Evolutionary conservation across 2,329 filamentous ascomycete genomes (phyloP).

Genomic region (Ramularia endophylla): DNA sequence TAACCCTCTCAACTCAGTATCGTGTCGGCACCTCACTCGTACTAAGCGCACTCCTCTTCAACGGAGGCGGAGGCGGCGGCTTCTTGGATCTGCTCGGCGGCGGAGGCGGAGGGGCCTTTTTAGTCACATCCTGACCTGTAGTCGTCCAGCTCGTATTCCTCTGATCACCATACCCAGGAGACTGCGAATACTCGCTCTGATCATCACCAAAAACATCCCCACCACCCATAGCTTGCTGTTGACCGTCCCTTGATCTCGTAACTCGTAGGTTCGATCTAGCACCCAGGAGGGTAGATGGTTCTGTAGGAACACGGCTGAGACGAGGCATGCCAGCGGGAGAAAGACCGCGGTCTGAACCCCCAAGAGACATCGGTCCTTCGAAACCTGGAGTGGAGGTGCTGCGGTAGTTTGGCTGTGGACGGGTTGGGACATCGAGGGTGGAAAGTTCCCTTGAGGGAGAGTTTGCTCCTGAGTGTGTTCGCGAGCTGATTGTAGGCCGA

Average conservation of each 20-base stretch:
- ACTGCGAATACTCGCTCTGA: conserved; percentile 45
- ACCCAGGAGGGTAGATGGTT: conserved; percentile 45
- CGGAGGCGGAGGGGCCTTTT: conserved; percentile 57
- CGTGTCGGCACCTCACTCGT: conserved; percentile 28
- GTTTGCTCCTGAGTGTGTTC: conserved; percentile 35
- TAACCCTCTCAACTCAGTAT: too few relatives aligned
- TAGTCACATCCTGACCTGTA: conserved; percentile 34
- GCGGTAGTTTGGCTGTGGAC: conserved; percentile 45
- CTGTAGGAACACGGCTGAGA: conserved; percentile 50
- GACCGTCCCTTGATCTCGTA: conserved; percentile 26
- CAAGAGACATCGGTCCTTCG: conserved; percentile 46
- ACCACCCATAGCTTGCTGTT: conserved; percentile 28
- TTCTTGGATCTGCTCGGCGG: conserved; percentile 56
- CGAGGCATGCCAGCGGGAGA: conserved; percentile 42
- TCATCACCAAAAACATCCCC: conserved; percentile 48
- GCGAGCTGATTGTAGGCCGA: conserved; percentile 50
- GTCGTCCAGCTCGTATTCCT: conserved; percentile 47
- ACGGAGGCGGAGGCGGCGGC: conserved; percentile 55
- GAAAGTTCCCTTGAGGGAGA: conserved; percentile 38
- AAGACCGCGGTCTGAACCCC: conserved; percentile 40
- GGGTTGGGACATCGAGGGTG: conserved; percentile 38
- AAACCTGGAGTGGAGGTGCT: conserved; percentile 46
- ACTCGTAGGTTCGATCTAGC: conserved; percentile 44
- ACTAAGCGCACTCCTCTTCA: conserved; percentile 53
- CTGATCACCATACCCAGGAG: conserved; percentile 27